Base-by-base conservation (phyloP, 2,329 filamentous ascomycete species). In the Incumbomyces delicatus region DNA sequence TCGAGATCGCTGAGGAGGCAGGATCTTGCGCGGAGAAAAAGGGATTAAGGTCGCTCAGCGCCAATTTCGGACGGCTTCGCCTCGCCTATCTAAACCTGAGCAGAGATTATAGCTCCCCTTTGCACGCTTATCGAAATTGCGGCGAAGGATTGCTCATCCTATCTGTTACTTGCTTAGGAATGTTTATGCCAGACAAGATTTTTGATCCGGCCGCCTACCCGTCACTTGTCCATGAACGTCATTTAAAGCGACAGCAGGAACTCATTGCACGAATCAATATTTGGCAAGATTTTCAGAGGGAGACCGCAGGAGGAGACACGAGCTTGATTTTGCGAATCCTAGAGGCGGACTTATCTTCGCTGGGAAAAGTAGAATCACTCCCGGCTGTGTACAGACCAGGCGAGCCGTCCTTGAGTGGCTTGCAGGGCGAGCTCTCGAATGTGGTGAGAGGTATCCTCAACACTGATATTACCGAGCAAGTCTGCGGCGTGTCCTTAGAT, bases 371-470 rank as follows among this genome's bases (percentile, higher is more conserved):
- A 8, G 84, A 87, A 1, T 69, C 76, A 16, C 72, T 77, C 7
- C 76, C 82, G 7, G 70, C 78, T 12, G 80, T 95, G 16, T 87
- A 82, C 59, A 76, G 90, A 20, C 87, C 88, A 0, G 66, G 73
- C 11, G 63, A 67, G 1, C 87, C 85, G 0, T 77, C 86, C 55
- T 71, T 94, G 10, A 68, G 74, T 45, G 70, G 81, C 36, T 68
- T 96, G 3, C 88, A 95, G 56, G 83, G 83, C 7, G 87, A 95
- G 56, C 90, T 96, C 57, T 77, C 75, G 44, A 89, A 85, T 51
- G 66, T 94, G 20, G 66, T 94, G 34, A 83, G 80, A 50, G 72
- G 76, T n/a, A 66, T 83, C 13, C 66, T 81, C 17, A 69, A 72
- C 13, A 27, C 34, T 39, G 34, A 36, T 22, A 13, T 39, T n/a